Conservation (phyloP, 1,139 yeast genomes). For the Magnusiomyces clavatus region DNA sequence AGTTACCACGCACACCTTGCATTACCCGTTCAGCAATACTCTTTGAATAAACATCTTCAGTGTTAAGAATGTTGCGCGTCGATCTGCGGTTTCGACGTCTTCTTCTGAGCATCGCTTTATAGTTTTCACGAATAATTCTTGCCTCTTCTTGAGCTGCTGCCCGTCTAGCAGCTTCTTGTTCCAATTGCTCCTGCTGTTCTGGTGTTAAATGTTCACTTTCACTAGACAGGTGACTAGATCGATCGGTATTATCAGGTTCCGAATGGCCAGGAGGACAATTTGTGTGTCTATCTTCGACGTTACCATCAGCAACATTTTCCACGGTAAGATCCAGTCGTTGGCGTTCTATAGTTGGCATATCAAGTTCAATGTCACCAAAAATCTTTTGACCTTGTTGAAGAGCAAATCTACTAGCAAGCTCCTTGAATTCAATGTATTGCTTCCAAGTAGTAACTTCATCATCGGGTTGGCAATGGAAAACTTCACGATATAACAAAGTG, state of each 20-base stretch:
- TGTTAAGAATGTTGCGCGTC: conserved; percentile 8
- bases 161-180: neutral
- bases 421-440: conserved; percentile 64
- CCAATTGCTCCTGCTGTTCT: neutral
- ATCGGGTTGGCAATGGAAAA: conserved; percentile 94
- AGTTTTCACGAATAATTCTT: conserved; percentile 3
- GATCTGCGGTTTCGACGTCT: conserved; percentile 5
- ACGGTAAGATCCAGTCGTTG: conserved; percentile 10
- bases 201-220: neutral
- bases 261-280: neutral
- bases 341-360: conserved; percentile 11
- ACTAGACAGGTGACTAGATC: neutral
- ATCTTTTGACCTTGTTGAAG: conserved; percentile 26
- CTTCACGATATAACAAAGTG: conserved; percentile 70
- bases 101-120: conserved; percentile 7
- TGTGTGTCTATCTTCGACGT: neutral
- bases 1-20: conserved; percentile 73
- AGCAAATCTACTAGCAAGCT: conserved; percentile 32
- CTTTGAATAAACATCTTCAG: conserved; percentile 56
- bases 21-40: conserved; percentile 70
- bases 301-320: conserved; percentile 7
- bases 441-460: conserved; percentile 82
- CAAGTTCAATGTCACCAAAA: conserved; percentile 8
- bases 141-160: neutral
- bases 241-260: neutral